Conservation (phyloP, 208 protist species). For the Sergeia podlipaevii region DNA sequence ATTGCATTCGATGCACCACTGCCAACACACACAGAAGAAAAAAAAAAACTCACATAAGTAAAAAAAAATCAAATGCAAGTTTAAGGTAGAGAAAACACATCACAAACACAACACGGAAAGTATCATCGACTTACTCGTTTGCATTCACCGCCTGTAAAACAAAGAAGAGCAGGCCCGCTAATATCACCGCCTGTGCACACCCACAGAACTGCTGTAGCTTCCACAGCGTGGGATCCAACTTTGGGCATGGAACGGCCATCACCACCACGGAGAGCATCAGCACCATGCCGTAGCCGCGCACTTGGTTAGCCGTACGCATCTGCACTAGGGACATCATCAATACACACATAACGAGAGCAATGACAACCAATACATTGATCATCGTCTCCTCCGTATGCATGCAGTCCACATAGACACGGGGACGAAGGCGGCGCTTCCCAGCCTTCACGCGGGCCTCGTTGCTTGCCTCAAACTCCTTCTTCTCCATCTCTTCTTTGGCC, state of each 20-base stretch:
- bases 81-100: too few relatives aligned
- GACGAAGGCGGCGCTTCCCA: slow-evolving; percentile 14
- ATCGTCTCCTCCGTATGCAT: slow-evolving; percentile 39
- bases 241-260: slow-evolving; percentile 21
- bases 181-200: slow-evolving; percentile 9
- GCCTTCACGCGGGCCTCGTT: slow-evolving; percentile 24
- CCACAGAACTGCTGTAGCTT: slow-evolving; percentile 8
- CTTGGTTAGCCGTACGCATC: slow-evolving; percentile 36
- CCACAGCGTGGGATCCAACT: slow-evolving; percentile 11
- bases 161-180: slow-evolving; percentile 10
- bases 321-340: slow-evolving; percentile 16
- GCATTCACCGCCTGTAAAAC: neutral
- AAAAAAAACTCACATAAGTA: too few relatives aligned
- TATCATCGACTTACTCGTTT: too few relatives aligned
- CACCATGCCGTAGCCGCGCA: slow-evolving; percentile 32
- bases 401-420: slow-evolving; percentile 15
- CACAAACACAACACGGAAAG: too few relatives aligned
- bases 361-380: slow-evolving; percentile 36
- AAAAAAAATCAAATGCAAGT: too few relatives aligned
- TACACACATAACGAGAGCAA: slow-evolving; percentile 23
- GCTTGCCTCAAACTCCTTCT: slow-evolving; percentile 21
- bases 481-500: slow-evolving; percentile 3
- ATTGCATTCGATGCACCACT: neutral
- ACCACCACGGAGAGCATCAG: slow-evolving; percentile 30
- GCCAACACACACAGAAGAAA: neutral